Evolutionary conservation across 2,329 filamentous ascomycete species (phyloP).

Genomic region (Botrytis elliptica): DNA sequence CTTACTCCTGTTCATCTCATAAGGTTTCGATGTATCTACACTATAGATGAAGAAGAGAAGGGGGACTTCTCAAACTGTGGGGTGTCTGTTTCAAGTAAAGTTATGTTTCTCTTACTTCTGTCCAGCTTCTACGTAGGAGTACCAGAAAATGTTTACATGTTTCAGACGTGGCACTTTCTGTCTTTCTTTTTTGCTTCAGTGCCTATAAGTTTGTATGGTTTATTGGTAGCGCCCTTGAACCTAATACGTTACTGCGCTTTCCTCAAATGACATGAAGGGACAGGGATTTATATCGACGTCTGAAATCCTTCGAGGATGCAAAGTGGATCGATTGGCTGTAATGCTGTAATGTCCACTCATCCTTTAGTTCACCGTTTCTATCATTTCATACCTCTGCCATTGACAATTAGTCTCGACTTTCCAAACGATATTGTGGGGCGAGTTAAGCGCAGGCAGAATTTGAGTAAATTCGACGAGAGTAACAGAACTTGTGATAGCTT

Average conservation of each 20-base stretch:
- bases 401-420: not conserved
- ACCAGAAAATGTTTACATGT: not conserved
- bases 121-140: not conserved
- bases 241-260: not conserved
- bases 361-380: not conserved
- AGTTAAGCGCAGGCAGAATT: constrained; percentile 1
- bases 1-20: not conserved
- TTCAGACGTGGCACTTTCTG: constrained; percentile 6
- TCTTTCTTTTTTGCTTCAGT: not conserved
- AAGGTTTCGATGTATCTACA: not conserved
- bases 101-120: not conserved
- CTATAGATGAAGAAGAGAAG: not conserved
- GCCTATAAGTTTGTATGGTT: not conserved
- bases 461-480: not conserved
- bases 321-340: constrained; percentile 8
- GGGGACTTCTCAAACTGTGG: not conserved
- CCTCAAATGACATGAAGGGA: not conserved
- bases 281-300: constrained; percentile 4
- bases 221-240: not conserved
- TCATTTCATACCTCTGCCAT: not conserved
- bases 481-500: not conserved
- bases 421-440: not conserved
- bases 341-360: constrained; percentile 8
- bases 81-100: not conserved
- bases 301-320: constrained; percentile 7